These are phyloP conservation scores for Wickerhamomyces bovis DNA, from an alignment of 805 yeast species.

Conservation along the genomic window DNA sequence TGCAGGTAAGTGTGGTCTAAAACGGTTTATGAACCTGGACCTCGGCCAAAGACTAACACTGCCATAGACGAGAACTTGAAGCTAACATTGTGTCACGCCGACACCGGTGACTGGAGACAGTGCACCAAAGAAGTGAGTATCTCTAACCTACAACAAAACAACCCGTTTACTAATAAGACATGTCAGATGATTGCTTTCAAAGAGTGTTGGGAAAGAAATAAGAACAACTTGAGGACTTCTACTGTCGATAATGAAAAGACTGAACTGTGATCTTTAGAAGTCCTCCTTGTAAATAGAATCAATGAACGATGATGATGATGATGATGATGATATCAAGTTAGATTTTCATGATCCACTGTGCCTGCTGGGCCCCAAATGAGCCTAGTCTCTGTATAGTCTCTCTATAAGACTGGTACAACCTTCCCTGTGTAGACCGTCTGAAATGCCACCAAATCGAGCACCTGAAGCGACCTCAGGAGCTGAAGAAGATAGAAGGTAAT, in stretches of 20 bases:
- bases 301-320: neutral
- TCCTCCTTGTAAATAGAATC: neutral
- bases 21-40: neutral
- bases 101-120: slow-evolving; percentile 74
- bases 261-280: neutral
- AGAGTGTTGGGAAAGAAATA: slow-evolving; percentile 35
- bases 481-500: too few relatives aligned
- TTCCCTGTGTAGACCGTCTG: too few relatives aligned
- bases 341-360: too few relatives aligned
- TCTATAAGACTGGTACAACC: too few relatives aligned
- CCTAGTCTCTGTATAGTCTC: too few relatives aligned
- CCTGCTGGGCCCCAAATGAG: too few relatives aligned
- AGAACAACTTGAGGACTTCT: slow-evolving; percentile 33
- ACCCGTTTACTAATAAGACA: slow-evolving; percentile 2
- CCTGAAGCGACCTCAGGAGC: too few relatives aligned
- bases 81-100: slow-evolving; percentile 73
- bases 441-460: too few relatives aligned
- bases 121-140: slow-evolving; percentile 56
- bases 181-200: slow-evolving; percentile 36
- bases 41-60: neutral
- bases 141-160: neutral
- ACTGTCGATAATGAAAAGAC: slow-evolving; percentile 25
- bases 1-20: slow-evolving; percentile 33
- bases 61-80: slow-evolving; percentile 55
- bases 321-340: too few relatives aligned